phyloP scores from a whole-genome alignment of 192 early-diverging fungal genomes.

The Piromyces finnis region DNA sequence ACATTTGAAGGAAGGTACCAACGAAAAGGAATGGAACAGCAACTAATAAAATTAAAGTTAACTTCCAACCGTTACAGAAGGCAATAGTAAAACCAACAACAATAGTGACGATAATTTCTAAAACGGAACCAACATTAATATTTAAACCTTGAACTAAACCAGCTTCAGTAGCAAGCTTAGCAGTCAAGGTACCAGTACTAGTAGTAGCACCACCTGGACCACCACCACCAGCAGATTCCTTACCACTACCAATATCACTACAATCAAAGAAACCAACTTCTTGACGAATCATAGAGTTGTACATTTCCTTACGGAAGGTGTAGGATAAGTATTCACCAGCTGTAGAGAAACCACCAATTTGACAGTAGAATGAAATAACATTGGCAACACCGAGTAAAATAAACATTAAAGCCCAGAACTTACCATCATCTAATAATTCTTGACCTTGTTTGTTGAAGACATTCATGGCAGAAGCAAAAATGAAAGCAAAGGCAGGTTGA shows the following conservation, averaged over 20 bases:
- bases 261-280: background rate
- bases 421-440: background rate
- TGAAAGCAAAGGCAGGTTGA: background rate
- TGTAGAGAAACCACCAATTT: background rate
- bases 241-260: background rate
- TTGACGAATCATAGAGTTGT: background rate
- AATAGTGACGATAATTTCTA: constrained; percentile 12
- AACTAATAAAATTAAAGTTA: constrained; percentile 45
- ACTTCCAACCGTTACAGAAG: constrained; percentile 33
- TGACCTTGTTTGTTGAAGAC: background rate
- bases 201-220: too few relatives aligned
- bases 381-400: background rate
- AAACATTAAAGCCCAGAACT: background rate
- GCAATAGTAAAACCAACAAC: constrained; percentile 17
- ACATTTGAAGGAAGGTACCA: constrained; percentile 43
- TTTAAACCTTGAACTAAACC: constrained; percentile 1
- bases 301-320: background rate
- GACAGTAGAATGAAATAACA: background rate
- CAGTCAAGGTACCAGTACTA: background rate
- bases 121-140: constrained; percentile 1
- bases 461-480: background rate
- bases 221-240: too few relatives aligned
- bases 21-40: constrained; percentile 46
- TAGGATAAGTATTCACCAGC: background rate
- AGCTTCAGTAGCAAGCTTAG: constrained; percentile 1